Evolutionary conservation across 768 basidiomycete genomes (phyloP).

Genomic region (Pilatotrama ljubarskyi): DNA sequence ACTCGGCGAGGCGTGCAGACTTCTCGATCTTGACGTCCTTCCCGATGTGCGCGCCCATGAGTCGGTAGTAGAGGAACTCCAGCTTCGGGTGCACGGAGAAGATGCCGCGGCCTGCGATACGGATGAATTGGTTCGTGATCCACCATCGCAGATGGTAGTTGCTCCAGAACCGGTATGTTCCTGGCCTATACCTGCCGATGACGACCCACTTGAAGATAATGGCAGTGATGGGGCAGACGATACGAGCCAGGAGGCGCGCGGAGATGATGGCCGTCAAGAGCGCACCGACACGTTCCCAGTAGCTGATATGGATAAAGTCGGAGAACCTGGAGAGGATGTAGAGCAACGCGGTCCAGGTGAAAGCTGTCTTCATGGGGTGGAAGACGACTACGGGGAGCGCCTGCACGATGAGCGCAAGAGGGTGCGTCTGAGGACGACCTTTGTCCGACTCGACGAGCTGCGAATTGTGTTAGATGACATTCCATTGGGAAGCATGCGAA

Average conservation of each 20-base stretch:
- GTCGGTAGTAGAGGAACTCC: conserved; percentile 43
- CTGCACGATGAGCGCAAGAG: conserved; percentile 42
- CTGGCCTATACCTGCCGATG: conserved; percentile 41
- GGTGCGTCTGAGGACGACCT: conserved; percentile 29
- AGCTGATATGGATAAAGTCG: conserved; percentile 30
- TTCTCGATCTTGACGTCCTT: conserved; percentile 41
- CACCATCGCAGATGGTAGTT: conserved; percentile 45
- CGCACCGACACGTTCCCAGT: conserved; percentile 38
- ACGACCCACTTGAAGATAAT: conserved; percentile 49
- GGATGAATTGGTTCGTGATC: conserved; percentile 42
- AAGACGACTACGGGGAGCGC: conserved; percentile 44
- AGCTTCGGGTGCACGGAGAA: conserved; percentile 41
- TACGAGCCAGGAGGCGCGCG: conserved; percentile 37
- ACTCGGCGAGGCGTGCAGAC: conserved; percentile 43
- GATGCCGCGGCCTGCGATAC: conserved; percentile 43
- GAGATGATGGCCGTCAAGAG: conserved; percentile 37
- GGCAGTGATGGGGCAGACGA: conserved; percentile 40
- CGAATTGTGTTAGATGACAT: conserved; percentile 16
- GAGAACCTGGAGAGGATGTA: conserved; percentile 39
- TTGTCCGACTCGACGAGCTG: conserved; percentile 19
- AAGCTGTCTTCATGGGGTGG: conserved; percentile 45
- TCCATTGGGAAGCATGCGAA: too few species aligned
- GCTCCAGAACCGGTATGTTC: conserved; percentile 35
- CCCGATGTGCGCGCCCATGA: conserved; percentile 47
- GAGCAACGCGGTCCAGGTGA: conserved; percentile 45